Evolutionary conservation across 2,329 filamentous ascomycete genomes (phyloP).

Genomic region (Aciculosporium take): DNA sequence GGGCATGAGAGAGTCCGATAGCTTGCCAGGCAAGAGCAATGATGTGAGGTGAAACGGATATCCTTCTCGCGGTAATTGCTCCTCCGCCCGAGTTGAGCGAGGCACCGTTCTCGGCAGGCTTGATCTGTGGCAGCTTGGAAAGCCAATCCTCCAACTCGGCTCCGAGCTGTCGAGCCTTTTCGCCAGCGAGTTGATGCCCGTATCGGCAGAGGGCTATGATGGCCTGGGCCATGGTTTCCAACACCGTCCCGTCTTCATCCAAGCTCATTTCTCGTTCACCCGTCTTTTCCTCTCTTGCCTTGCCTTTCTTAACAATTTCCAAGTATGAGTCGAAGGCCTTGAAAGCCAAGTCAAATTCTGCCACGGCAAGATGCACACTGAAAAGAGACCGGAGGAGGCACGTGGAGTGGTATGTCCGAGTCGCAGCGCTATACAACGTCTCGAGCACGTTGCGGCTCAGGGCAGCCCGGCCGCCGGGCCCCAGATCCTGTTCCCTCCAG

Average conservation of each 20-base stretch:
- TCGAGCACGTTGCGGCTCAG: constrained; percentile 68
- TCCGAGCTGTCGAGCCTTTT: constrained; percentile 62
- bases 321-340: constrained; percentile 87
- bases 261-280: constrained; percentile 56
- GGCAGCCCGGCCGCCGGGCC: constrained; percentile 62
- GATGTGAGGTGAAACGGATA: constrained; percentile 40
- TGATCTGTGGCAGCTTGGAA: constrained; percentile 36
- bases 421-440: constrained; percentile 77
- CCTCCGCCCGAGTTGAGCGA: constrained; percentile 16
- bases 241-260: constrained; percentile 62
- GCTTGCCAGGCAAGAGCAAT: constrained; percentile 66
- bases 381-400: constrained; percentile 77
- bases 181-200: constrained; percentile 57
- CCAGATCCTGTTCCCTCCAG: constrained; percentile 71
- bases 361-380: constrained; percentile 69
- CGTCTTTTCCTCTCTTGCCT: constrained; percentile 68
- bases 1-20: constrained; percentile 71
- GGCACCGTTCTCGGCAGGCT: constrained; percentile 14
- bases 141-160: constrained; percentile 63
- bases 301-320: constrained; percentile 73
- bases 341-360: constrained; percentile 83
- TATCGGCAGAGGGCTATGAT: constrained; percentile 73
- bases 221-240: constrained; percentile 67
- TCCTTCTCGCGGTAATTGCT: constrained; percentile 20
- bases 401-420: constrained; percentile 91